These are phyloP conservation scores for Phytophthora vignae DNA, from an alignment of 352 stramenopile genomes.

Conservation along the genomic window DNA sequence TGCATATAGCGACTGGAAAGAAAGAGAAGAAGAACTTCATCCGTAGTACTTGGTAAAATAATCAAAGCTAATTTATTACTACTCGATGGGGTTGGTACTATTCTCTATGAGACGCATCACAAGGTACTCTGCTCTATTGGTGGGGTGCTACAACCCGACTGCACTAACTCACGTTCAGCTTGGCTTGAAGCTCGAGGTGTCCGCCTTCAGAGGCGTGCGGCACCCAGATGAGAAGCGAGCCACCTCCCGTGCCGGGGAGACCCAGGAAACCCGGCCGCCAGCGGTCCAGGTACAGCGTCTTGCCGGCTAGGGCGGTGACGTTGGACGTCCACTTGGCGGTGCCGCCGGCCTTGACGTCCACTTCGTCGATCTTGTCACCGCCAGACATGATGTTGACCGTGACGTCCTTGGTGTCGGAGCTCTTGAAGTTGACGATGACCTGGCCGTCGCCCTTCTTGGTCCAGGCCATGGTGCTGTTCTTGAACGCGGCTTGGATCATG, in stretches of 20 bases:
- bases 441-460: constrained; percentile 38
- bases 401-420: constrained; percentile 41
- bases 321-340: constrained; percentile 39
- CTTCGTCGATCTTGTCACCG: constrained; percentile 34
- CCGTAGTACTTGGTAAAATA: background rate
- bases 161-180: constrained; percentile 49
- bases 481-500: constrained; percentile 46
- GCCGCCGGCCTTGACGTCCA: constrained; percentile 37
- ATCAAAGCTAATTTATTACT: constrained; percentile 11
- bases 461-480: constrained; percentile 40
- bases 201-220: constrained; percentile 41
- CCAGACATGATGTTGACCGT: constrained; percentile 47
- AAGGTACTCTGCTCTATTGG: constrained; percentile 1
- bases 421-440: constrained; percentile 44
- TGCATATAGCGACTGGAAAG: background rate
- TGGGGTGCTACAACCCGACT: constrained; percentile 4
- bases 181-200: constrained; percentile 46
- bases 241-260: constrained; percentile 58
- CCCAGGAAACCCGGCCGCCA: constrained; percentile 58
- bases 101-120: constrained; percentile 2
- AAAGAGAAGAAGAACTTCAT: background rate
- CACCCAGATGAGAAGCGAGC: constrained; percentile 61
- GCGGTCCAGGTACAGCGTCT: constrained; percentile 69
- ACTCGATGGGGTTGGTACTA: constrained; percentile 5
- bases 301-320: constrained; percentile 42